Percentiles rank a stretch among this genome's conserved stretches.
phyloP scores from a whole-genome alignment of 768 basidiomycete genomes.

The Kwoniella pini region DNA sequence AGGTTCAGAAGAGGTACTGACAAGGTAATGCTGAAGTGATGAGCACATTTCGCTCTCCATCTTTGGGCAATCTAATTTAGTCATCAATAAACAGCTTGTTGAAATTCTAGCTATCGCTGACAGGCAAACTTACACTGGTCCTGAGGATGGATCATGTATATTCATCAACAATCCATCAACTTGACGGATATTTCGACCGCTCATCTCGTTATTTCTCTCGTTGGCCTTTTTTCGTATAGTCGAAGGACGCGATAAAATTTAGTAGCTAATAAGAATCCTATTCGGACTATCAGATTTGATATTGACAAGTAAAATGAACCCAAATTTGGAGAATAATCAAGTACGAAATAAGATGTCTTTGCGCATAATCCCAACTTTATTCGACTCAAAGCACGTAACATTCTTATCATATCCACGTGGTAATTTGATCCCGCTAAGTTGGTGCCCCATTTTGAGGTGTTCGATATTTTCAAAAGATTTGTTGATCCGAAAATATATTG shows the following conservation, averaged over 20 bases:
- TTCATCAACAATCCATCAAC: slow-evolving; percentile 59
- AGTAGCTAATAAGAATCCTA: no score
- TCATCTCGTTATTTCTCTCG: slow-evolving; percentile 25
- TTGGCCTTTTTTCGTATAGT: no score
- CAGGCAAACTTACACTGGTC: slow-evolving; percentile 57
- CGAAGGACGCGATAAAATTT: no score
- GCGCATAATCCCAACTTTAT: not conserved
- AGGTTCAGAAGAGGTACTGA: slow-evolving; percentile 20
- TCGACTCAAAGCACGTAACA: slow-evolving; percentile 4
- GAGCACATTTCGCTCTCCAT: slow-evolving; percentile 82
- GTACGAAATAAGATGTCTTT: not conserved
- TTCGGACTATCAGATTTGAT: no score
- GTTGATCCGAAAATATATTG: slow-evolving; percentile 4
- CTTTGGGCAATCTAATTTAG: slow-evolving; percentile 66
- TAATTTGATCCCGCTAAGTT: not conserved
- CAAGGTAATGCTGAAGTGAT: slow-evolving; percentile 90
- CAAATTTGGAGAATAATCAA: not conserved
- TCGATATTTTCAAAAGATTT: not conserved
- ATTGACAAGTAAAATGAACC: no score
- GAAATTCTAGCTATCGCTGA: not conserved
- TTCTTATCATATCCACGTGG: not conserved
- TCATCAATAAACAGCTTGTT: slow-evolving; percentile 13
- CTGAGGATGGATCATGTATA: slow-evolving; percentile 57
- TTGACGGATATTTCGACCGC: slow-evolving; percentile 56
- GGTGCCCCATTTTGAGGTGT: not conserved